Base-by-base conservation (phyloP, 2,329 filamentous ascomycete species). In the Penicillium verrucosum region DNA sequence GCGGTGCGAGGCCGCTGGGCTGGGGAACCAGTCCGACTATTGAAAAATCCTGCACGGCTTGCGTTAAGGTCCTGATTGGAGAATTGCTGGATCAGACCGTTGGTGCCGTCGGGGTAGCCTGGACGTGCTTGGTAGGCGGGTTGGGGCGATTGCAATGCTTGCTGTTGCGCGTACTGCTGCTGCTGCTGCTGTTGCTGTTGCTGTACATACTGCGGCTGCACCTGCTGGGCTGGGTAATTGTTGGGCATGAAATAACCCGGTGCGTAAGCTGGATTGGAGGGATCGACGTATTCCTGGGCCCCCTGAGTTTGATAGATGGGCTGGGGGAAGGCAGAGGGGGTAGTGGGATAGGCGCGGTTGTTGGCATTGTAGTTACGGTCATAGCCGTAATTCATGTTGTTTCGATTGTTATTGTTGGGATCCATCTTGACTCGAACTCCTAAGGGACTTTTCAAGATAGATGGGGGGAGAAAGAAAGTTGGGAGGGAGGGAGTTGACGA, bases 321-420 rank as follows among this genome's bases (percentile, higher is more conserved):
- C 78, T 97, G 93, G 12, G 93, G 93, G 71, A 97, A 97, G 57
- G 92, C 96, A 63, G 93, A 97, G 51, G 93, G 93, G 10, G 93
- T 97, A 51, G 93, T 92, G 65, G 89, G 89, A 81, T 90, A 92
- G 64, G 85, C 81, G 72, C 88, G 82, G 73, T 88, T 88, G 73
- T 81, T 82, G 68, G 84, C 79, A 57, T 85, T 82, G 68, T 85
- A 85, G 66, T 87, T 84, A 74, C 85, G 86, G 72, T 82, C 83
- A 75, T 78, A 80, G 60, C 77, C 77, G 67, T 78, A 78, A 67
- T 79, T 78, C 68, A 78, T 68, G 59, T 78, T 74, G 54, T 77
- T 70, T 58, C 77, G 75, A 60, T 76, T 77, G 56, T 77, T 78
- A 60, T 77, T 77, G 57, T 77, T 78, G 34, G 78, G 72, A 67